These are phyloP conservation scores for Amaranthus tricolor DNA, from an alignment of 179 eudicot species.

Conservation along the genomic window DNA sequence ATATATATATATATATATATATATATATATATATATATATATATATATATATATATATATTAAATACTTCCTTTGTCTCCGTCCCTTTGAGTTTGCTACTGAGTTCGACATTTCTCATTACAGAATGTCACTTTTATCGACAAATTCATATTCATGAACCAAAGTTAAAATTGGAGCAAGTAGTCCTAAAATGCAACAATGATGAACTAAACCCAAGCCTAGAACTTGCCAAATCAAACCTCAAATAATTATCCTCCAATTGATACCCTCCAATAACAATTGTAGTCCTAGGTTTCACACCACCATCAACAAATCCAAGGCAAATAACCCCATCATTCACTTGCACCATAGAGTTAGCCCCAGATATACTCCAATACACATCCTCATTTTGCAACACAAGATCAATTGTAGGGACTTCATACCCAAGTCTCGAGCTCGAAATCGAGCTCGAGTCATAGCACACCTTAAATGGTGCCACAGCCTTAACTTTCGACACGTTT, in stretches of 20 bases:
- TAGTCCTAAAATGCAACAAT: conserved; percentile 27
- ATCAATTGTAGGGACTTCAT: conserved; percentile 30
- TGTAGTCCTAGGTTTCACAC: conserved; percentile 25
- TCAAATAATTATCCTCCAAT: conserved; percentile 44
- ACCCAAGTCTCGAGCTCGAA: conserved; percentile 28
- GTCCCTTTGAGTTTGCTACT: too few relatives aligned
- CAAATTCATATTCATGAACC: conserved; percentile 22
- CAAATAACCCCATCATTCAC: conserved; percentile 31
- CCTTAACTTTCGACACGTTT: conserved; percentile 27
- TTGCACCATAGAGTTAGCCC: conserved; percentile 38
- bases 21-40: too few relatives aligned
- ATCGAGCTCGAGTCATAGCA: conserved; percentile 35
- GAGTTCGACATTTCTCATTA: too few relatives aligned
- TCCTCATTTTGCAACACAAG: conserved; percentile 29
- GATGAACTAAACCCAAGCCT: conserved; percentile 41
- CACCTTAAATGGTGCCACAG: conserved; percentile 38
- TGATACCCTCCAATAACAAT: conserved; percentile 47
- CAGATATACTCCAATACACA: conserved; percentile 36
- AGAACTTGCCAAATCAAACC: conserved; percentile 41
- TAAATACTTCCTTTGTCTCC: too few relatives aligned
- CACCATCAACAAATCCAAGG: conserved; percentile 44
- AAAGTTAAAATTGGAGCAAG: conserved; percentile 47
- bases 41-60: too few relatives aligned
- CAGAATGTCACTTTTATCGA: too few relatives aligned
- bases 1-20: too few relatives aligned